Base-by-base conservation (phyloP, 495 filamentous ascomycete species). In the Hypoxylon intermedium region DNA sequence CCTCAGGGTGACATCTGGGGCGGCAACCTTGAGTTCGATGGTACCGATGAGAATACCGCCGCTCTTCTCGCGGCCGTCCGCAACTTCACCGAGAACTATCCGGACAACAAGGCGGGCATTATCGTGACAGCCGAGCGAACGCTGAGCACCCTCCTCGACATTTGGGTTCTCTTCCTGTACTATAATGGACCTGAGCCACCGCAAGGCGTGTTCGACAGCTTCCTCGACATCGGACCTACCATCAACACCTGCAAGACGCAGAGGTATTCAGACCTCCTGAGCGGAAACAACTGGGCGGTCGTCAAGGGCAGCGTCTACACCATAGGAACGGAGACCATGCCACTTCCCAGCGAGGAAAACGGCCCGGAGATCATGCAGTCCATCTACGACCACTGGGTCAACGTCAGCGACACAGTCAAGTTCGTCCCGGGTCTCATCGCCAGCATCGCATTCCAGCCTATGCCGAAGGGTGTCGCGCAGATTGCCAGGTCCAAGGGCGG, bases 151-250 rank as follows among this genome's bases (percentile, higher is more conserved):
- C 34, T 81, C 0, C 38, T 85, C 47, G 76, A 84, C n/a, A 72
- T 79, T 21, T 85, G 82, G 81, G 79, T 85, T 43, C 66, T 86
- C 56, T 87, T 86, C 62, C 57, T 85, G n/a, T 87, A 85, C 74
- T 86, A 86, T 60, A 81, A 87, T 42, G 84, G 83, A 2, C 77
- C 81, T 0, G 72, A 79, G 44, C 82, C 82, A 9, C 83, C 84
- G 1, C 60, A 72, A 11, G 81, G 75, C 3, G 75, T 83, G 6
- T 87, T 87, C 53, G 74, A 80, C 46, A 79, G 77, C 52, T 85
- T 87, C 71, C 80, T 77, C 5, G 72, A 67, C 28, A 79, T 85
- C 42, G 70, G 73, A 0, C 76, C 82, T 9, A 70, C 71, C 11
- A 71, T 79, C 31, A 82, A 79, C 28, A 75, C 73, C 20, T 76